Evolutionary conservation across 1,284 basidiomycete genomes (phyloP).

Genomic region (Thelephora terrestris): DNA sequence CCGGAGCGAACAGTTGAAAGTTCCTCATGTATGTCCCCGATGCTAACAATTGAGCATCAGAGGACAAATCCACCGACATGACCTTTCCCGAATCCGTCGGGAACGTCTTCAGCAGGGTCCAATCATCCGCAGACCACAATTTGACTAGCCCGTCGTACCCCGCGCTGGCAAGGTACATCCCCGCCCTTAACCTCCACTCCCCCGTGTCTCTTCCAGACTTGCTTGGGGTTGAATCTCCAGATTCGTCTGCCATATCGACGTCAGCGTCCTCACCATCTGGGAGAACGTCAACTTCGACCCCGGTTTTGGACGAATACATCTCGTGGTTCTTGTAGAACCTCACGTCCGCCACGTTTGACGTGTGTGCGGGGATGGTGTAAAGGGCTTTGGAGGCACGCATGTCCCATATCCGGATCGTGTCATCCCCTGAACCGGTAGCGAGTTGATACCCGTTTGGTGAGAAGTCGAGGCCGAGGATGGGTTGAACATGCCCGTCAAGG

Average conservation of each 20-base stretch:
- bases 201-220: slow-evolving; percentile 21
- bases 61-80: slow-evolving; percentile 91
- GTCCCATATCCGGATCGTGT: slow-evolving; percentile 98
- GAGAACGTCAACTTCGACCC: slow-evolving; percentile 25
- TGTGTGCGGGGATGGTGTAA: slow-evolving; percentile 97
- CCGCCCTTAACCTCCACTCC: slow-evolving; percentile 71
- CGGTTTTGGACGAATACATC: slow-evolving; percentile 13
- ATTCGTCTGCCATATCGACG: slow-evolving; percentile 20
- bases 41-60: slow-evolving; percentile 77
- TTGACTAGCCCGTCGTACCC: slow-evolving; percentile 96
- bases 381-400: slow-evolving; percentile 83
- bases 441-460: slow-evolving; percentile 98
- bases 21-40: slow-evolving; percentile 89
- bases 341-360: slow-evolving; percentile 90
- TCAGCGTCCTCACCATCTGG: slow-evolving; percentile 17
- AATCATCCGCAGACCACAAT: slow-evolving; percentile 97
- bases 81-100: slow-evolving; percentile 94
- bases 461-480: slow-evolving; percentile 87
- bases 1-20: slow-evolving; percentile 83
- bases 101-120: slow-evolving; percentile 84
- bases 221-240: slow-evolving; percentile 8
- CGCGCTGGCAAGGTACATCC: slow-evolving; percentile 86
- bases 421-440: slow-evolving; percentile 93
- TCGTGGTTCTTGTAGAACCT: slow-evolving; percentile 76
- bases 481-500: slow-evolving; percentile 92